Evolutionary conservation across 2,329 filamentous ascomycete species (phyloP).

Genomic region (Conoideocrella luteorostrata): DNA sequence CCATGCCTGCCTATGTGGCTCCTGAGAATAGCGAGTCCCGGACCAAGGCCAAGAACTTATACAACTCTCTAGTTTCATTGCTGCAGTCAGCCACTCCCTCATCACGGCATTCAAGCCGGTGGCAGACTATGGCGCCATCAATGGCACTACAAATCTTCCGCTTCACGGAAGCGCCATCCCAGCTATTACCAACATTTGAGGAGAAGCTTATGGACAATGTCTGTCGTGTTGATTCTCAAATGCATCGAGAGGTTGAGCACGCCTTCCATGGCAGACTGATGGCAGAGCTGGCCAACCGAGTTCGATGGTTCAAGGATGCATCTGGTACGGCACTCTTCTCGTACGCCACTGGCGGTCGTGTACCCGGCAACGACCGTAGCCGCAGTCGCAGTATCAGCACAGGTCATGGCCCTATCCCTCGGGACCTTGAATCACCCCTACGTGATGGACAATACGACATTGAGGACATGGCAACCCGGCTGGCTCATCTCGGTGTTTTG

Average conservation of each 20-base stretch:
- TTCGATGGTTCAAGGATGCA: conserved; percentile 46
- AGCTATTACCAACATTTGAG: conserved; percentile 43
- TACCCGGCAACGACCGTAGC: conserved; percentile 29
- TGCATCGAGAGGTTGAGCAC: conserved; percentile 43
- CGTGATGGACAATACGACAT: conserved; percentile 47
- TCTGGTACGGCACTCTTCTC: conserved; percentile 49
- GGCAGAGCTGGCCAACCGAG: conserved; percentile 40
- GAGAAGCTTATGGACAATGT: conserved; percentile 40
- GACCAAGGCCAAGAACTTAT: conserved; percentile 40
- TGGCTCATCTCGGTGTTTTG: conserved; percentile 76
- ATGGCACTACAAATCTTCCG: conserved; percentile 54
- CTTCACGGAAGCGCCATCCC: conserved; percentile 43
- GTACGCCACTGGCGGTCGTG: conserved; percentile 45
- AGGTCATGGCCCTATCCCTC: conserved; percentile 20
- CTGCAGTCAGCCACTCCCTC: conserved; percentile 44
- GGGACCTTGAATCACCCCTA: conserved; percentile 26
- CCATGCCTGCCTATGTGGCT: conserved; percentile 32
- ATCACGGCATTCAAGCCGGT: conserved; percentile 38
- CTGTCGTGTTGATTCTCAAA: conserved; percentile 33
- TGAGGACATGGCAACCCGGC: conserved; percentile 64
- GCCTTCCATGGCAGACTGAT: conserved; percentile 44
- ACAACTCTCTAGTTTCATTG: conserved; percentile 47
- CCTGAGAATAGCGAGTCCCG: conserved; percentile 34
- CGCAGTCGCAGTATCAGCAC: too few species aligned
- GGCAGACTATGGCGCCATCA: conserved; percentile 46